Base-by-base conservation (phyloP, 2,329 filamentous ascomycete species). In the Aspergillus ochraceus region DNA sequence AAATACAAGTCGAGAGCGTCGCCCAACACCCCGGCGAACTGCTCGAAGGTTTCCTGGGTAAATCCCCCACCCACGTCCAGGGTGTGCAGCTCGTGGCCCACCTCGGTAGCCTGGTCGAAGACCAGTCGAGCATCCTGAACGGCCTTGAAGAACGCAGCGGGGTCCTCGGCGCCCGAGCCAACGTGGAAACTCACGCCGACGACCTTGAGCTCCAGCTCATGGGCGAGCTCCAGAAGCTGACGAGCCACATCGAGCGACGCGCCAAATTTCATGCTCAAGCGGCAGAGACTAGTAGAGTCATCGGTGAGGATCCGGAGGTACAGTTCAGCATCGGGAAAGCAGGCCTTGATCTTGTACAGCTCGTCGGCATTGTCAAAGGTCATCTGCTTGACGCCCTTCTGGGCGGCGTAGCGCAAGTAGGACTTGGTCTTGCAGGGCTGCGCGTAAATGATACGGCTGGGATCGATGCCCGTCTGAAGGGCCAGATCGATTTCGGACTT, bases 391-490 rank as follows among this genome's bases (percentile, higher is more conserved):
- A 99, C 95, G 68, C 90, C 90, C 67, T 88, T 83, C 74, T 87
- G 85, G 72, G 90, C 88, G 65, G 96, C 95, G 73, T 93, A 96
- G 73, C 93, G 92, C 64, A 99, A 85, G 77, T 97, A 98, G 52
- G 94, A 97, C 81, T 95, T 96, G 71, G 95, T 99, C 88, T 99
- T 99, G 90, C 95, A 98, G 58, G 95, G 95, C 81, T 99, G 95
- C 53, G 95, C 95, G 74, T 98, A 99, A 80, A 99, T 97, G 83
- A 99, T 96, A 76, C 94, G 92, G 66, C 88, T 86, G 12, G 95
- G 91, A 73, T 91, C 88, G 67, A 96, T 85, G 69, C 92, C 93
- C 76, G 93, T 86, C 71, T 85, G 83, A 56, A 98, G 84, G 63
- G 97, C 90, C 77, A 93, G 88, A 77, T 99, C 93, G 70, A 99